Percentiles rank a stretch among this genome's conserved stretches.
These are phyloP conservation scores for Claviceps pazoutovae DNA, from an alignment of 2,329 filamentous ascomycete genomes.

Conservation along the genomic window DNA sequence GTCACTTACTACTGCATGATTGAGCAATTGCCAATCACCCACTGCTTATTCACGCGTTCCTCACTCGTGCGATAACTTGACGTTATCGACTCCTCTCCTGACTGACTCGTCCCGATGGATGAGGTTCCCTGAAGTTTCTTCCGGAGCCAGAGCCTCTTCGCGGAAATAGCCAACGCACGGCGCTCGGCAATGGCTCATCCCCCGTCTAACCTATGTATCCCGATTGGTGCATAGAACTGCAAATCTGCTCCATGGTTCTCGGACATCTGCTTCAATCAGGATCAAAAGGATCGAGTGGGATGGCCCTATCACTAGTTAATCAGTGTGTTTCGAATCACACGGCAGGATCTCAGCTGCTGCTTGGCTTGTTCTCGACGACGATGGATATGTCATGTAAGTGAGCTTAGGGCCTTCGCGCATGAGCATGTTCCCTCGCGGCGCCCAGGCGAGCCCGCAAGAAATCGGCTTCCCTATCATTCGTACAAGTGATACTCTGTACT, in stretches of 20 bases:
- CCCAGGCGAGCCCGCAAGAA: background rate
- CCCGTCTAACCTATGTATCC: background rate
- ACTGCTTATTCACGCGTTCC: too few relatives aligned
- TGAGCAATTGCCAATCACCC: too few relatives aligned
- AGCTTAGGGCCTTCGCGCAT: background rate
- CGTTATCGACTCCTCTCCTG: too few relatives aligned
- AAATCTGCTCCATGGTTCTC: background rate
- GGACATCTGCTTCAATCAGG: background rate
- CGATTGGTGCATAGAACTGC: background rate
- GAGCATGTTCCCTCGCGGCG: background rate
- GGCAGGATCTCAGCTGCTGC: background rate
- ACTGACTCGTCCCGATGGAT: background rate
- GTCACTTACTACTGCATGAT: too few relatives aligned
- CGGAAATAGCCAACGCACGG: background rate
- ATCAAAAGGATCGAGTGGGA: background rate
- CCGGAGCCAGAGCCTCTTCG: background rate
- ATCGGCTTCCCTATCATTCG: background rate
- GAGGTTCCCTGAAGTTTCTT: background rate
- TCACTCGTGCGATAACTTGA: too few relatives aligned
- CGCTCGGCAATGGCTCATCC: background rate
- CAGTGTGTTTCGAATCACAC: background rate
- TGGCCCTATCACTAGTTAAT: background rate
- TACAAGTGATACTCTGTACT: too few relatives aligned
- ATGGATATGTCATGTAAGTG: background rate
- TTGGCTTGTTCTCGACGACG: background rate